Evolutionary conservation across 768 basidiomycete genomes (phyloP).

Genomic region (Pisolithus marmoratus): DNA sequence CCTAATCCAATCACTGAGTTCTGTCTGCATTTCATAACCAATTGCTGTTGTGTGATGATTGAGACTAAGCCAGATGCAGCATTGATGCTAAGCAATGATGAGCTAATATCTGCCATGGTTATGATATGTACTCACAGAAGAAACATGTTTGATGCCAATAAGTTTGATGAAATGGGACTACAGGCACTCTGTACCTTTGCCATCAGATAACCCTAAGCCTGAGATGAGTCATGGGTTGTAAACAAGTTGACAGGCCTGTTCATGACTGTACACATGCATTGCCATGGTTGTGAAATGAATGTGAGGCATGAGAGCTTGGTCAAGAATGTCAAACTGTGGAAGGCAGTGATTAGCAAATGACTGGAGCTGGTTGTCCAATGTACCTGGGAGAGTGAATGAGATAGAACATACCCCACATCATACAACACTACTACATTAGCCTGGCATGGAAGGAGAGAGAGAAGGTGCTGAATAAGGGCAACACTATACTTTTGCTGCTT

Average conservation of each 20-base stretch:
- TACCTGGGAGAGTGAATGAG: too few species aligned
- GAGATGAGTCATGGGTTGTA: constrained; percentile 1
- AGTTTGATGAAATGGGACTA: constrained; percentile 32
- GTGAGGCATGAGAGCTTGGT: constrained; percentile 8
- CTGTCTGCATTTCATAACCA: constrained; percentile 17
- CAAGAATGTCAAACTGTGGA: background rate
- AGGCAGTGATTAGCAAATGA: too few species aligned
- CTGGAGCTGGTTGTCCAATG: too few species aligned
- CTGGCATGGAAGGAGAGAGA: too few species aligned
- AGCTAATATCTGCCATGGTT: background rate
- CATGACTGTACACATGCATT: constrained; percentile 37
- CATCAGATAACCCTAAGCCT: constrained; percentile 5
- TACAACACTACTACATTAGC: too few species aligned
- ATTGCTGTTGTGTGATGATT: constrained; percentile 27
- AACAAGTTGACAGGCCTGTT: constrained; percentile 23
- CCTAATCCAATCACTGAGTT: constrained; percentile 31
- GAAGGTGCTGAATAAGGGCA: too few species aligned
- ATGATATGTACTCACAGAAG: constrained; percentile 22
- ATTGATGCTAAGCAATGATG: constrained; percentile 10
- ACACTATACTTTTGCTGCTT: too few species aligned
- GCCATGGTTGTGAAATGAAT: constrained; percentile 29
- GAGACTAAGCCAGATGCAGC: constrained; percentile 29
- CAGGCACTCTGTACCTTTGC: constrained; percentile 10
- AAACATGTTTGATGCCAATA: constrained; percentile 28
- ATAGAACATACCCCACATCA: too few species aligned